Conservation (phyloP, 805 yeast species). For the Starmera pachycereana region DNA sequence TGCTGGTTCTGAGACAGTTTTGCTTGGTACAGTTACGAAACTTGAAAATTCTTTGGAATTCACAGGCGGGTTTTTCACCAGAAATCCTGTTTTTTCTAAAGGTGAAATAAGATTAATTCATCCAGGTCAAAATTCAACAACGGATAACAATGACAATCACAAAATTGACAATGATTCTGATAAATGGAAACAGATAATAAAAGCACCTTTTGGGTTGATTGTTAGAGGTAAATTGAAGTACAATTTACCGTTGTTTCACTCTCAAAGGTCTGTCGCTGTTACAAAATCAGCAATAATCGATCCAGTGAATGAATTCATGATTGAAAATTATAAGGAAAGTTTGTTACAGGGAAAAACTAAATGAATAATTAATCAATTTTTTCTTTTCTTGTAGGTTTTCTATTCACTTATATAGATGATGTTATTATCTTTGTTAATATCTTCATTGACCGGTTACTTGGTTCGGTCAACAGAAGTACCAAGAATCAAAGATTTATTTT, state of each 20-base stretch:
- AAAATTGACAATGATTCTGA: slow-evolving; percentile 24
- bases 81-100: slow-evolving; percentile 45
- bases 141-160: slow-evolving; percentile 15
- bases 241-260: slow-evolving; percentile 51
- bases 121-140: slow-evolving; percentile 46
- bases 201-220: slow-evolving; percentile 77
- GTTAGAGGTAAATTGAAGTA: slow-evolving; percentile 77
- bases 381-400: too few species aligned
- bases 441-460: too few species aligned
- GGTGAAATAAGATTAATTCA: slow-evolving; percentile 63
- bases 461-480: too few species aligned
- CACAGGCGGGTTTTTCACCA: slow-evolving; percentile 66
- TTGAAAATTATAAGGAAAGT: too few species aligned
- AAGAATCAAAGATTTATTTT: neutral
- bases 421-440: too few species aligned
- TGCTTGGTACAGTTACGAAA: slow-evolving; percentile 56
- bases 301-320: slow-evolving; percentile 24
- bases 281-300: slow-evolving; percentile 48
- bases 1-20: slow-evolving; percentile 41
- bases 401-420: too few species aligned
- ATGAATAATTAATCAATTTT: too few species aligned
- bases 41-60: slow-evolving; percentile 70
- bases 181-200: slow-evolving; percentile 67
- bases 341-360: too few species aligned
- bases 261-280: slow-evolving; percentile 48